Evolutionary conservation across 768 basidiomycete species (phyloP), one percentile per base, ranked within the genome.

Genomic region (Exsudoporus frostii): DNA sequence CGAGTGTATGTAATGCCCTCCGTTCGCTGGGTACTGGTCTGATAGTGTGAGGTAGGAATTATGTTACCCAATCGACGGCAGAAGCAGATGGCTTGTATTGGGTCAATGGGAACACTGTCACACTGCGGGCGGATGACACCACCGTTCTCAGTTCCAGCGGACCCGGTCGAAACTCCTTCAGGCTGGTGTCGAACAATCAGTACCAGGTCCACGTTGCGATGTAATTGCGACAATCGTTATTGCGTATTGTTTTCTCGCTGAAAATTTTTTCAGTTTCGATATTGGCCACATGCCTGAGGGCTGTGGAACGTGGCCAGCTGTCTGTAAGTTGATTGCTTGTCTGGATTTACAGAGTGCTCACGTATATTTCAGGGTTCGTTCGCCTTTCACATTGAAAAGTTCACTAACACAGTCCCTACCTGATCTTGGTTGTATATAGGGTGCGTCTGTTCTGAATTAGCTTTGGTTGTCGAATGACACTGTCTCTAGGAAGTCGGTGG

Each of bases 41-140:
- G 14, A 56, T 20, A 5, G 11, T 20, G 24, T 24, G 36, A 30
- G 20, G 2, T 36, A 78, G 74, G 34, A 73, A 74, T 53, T 81
- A 80, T 52, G 75, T 81, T 50, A 57, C 63, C 54, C 67, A 76
- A 50, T 64, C 66, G 2, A 82, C 81, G 0, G 86, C 87, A 0
- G 54, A 72, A 24, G 67, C 71, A 13, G 64, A 76, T 45, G 85
- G 87, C 59, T 63, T 90, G 45, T 85, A 83, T 3, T 85, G 72
- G 54, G 73, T 83, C 4, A 75, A 74, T 15, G 76, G 74, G 15
- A 72, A 80, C 56, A 54, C 58, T 4, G 62, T 74, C 14, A 67
- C 60, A 14, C 50, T 75, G 20, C 62, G 69, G 1, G 67, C 71
- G 4, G 74, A 75, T 37, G 27, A 64, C 38, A 65, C 56, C 15